phyloP scores from a whole-genome alignment of 2,329 filamentous ascomycete species.

The Corinectria fuckeliana region DNA sequence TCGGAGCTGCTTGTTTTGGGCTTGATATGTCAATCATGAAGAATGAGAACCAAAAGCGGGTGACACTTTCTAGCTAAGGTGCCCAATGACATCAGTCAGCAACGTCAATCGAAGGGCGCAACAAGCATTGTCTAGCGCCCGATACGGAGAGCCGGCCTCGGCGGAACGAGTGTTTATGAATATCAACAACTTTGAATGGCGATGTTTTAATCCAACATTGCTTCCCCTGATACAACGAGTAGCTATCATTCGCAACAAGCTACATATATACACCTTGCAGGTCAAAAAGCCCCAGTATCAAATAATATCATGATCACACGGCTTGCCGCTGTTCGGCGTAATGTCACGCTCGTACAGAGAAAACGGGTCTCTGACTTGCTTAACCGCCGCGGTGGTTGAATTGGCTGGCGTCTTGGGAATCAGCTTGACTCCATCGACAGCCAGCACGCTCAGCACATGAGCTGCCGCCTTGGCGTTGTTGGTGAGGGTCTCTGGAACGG shows the following conservation, averaged over 20 bases:
- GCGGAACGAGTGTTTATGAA: too few relatives aligned
- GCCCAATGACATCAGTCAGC: neutral
- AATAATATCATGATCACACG: conserved; percentile 36
- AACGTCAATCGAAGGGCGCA: neutral
- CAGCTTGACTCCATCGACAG: conserved; percentile 30
- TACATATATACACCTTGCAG: neutral
- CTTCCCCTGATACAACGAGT: too few relatives aligned
- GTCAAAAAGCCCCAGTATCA: conserved; percentile 8
- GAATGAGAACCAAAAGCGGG: neutral
- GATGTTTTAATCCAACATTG: too few relatives aligned
- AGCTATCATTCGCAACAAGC: neutral
- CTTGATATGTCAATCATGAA: too few relatives aligned
- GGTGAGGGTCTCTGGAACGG: conserved; percentile 44
- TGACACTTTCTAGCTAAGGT: too few relatives aligned
- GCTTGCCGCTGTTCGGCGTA: conserved; percentile 19
- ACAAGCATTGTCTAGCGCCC: neutral
- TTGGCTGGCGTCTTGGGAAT: conserved; percentile 33
- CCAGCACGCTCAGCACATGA: conserved; percentile 45
- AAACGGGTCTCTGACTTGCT: conserved; percentile 23
- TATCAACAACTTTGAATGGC: too few relatives aligned
- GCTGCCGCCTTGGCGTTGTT: conserved; percentile 52
- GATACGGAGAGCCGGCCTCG: too few relatives aligned
- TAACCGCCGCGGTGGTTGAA: conserved; percentile 25
- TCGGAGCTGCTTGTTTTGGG: neutral
- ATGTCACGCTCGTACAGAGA: conserved; percentile 32